Evolutionary conservation across 768 basidiomycete species (phyloP), one percentile per base, ranked within the genome.

Genomic region (Tylopilus sp.): DNA sequence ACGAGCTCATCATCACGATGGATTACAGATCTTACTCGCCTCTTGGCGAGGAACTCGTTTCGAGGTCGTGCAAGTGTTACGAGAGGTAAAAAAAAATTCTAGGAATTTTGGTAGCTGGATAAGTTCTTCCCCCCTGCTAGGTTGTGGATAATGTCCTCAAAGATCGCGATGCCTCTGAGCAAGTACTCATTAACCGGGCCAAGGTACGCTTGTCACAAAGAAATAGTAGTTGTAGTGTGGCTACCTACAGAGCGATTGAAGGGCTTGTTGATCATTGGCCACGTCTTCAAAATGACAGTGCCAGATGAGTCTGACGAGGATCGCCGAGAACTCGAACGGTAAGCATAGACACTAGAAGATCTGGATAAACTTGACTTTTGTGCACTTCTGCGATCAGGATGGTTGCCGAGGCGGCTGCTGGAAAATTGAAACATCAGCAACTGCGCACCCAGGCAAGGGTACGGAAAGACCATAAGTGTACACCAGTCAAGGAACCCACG

Each of bases 1-100:
- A 25, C 14, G 16, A 34, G 24, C 29, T 14, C 13, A 8, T 4
- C 11, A 24, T 26, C 5, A 37, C 28, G 21, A 38, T 41, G 33
- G 16, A 25, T 28, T 42, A 33, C 55, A 90, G 86, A 93, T 97
- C 66, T 81, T 98, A 74, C 84, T 98, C 26, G 96, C 95, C 7
- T 96, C 96, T 24, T 99, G 97, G 97, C 85, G 94, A 53, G 97
- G 96, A 14, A 96, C 95, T 4, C 84, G 95, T 48, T 84, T 98
- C 65, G 97, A 99, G 73, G 93, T 98, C 37, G 81, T 89, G 21
- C 89, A 92, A 62, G 92, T 98, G 14, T 76, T 96, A 44, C 81
- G 92, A 46, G 86, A 91, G 76, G 82, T 76, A 42, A 45, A 62
- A 30, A 8, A 19, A 29, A 41, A 29, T 22, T 52, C 13, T 34